Evolutionary conservation across 371 early-diverging fungal species (phyloP).

Genomic region (Mucor mucedo): DNA sequence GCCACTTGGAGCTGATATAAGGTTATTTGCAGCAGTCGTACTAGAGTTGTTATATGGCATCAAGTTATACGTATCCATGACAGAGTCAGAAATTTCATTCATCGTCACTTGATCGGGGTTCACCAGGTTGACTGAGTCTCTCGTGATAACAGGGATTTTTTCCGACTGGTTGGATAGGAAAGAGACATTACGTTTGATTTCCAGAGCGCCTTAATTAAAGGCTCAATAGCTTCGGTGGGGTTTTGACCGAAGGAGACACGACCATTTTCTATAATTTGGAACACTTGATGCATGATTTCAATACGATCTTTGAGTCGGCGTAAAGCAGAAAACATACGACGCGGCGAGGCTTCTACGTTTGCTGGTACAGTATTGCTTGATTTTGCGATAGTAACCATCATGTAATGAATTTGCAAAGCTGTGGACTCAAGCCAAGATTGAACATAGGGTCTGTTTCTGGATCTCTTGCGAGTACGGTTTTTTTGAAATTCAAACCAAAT

Average conservation of each 20-base stretch:
- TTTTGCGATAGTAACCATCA: conserved; percentile 9
- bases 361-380: neutral
- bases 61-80: conserved; percentile 14
- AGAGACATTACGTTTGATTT: neutral
- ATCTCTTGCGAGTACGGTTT: conserved; percentile 22
- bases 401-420: conserved; percentile 18
- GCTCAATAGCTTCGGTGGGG: conserved; percentile 17
- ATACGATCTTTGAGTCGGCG: conserved; percentile 26
- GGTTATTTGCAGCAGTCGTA: conserved; percentile 3
- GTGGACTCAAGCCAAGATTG: conserved; percentile 20
- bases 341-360: conserved; percentile 12
- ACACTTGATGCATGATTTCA: conserved; percentile 22
- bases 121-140: neutral
- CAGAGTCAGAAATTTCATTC: neutral
- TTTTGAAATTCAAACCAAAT: conserved; percentile 38
- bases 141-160: conserved; percentile 5
- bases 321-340: conserved; percentile 31
- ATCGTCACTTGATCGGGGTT: conserved; percentile 6
- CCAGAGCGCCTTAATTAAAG: conserved; percentile 2
- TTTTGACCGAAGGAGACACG: conserved; percentile 19
- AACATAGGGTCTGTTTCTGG: conserved; percentile 16
- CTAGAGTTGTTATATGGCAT: conserved; percentile 13
- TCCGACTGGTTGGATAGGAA: neutral
- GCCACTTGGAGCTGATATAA: neutral
- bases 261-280: conserved; percentile 27